Evolutionary conservation across 73 alveolate species (phyloP).

Genomic region (Durusdinium trenchii): DNA sequence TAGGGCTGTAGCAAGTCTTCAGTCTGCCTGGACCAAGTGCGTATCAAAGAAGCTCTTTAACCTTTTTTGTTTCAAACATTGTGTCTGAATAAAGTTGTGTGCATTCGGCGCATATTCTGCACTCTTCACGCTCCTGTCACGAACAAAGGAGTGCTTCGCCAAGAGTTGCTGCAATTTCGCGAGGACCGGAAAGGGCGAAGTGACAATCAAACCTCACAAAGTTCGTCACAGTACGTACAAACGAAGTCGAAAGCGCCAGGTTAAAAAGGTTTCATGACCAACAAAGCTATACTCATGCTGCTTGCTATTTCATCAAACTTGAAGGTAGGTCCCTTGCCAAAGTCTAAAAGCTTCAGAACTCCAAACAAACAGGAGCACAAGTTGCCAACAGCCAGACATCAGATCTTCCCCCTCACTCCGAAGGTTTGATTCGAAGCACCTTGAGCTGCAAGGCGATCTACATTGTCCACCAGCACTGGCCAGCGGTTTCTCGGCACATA

Average conservation of each 20-base stretch:
- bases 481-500: not conserved
- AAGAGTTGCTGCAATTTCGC: constrained; percentile 3
- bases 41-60: not conserved
- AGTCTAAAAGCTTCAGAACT: too few species aligned
- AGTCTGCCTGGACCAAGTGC: not conserved
- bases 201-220: constrained; percentile 13
- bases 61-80: not conserved
- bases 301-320: too few species aligned
- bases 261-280: too few species aligned
- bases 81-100: not conserved
- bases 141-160: not conserved
- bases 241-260: too few species aligned
- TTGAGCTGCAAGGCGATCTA: not conserved
- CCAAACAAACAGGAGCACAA: too few species aligned
- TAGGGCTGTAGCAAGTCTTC: constrained; percentile 8
- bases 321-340: too few species aligned
- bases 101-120: not conserved
- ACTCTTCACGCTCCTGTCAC: constrained; percentile 23
- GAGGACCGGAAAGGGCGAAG: constrained; percentile 7
- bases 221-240: not conserved
- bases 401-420: too few species aligned
- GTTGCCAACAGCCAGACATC: too few species aligned
- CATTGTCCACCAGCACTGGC: not conserved
- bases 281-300: too few species aligned
- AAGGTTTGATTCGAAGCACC: not conserved